Evolutionary conservation across 495 filamentous ascomycete species (phyloP).

Genomic region (Evansstolkia leycettana): DNA sequence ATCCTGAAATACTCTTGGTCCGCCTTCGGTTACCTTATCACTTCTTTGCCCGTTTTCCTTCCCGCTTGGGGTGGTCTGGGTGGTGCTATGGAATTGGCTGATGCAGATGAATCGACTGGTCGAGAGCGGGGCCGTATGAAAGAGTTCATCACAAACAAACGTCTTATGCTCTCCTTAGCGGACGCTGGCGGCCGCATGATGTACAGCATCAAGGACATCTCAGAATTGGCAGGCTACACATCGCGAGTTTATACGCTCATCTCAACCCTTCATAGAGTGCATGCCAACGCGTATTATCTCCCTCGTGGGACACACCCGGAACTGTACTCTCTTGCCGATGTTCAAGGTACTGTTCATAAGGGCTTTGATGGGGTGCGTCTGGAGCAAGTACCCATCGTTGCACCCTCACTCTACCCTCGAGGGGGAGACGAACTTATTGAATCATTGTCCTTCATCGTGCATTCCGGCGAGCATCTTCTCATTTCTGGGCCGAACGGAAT

Average conservation of each 20-base stretch:
- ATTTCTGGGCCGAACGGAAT: constrained; percentile 94
- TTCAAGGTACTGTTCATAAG: constrained; percentile 83
- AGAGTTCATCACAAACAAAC: constrained; percentile 98
- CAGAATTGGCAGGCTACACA: constrained; percentile 91
- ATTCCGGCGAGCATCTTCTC: constrained; percentile 80
- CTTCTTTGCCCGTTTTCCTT: constrained; percentile 86
- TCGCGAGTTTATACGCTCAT: constrained; percentile 93
- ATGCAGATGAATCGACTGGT: constrained; percentile 27
- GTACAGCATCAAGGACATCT: constrained; percentile 95
- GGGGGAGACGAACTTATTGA: constrained; percentile 89
- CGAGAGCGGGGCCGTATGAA: constrained; percentile 83
- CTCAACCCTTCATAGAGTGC: constrained; percentile 84
- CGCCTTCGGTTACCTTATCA: constrained; percentile 88
- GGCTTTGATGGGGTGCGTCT: constrained; percentile 91
- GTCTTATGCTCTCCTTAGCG: constrained; percentile 92
- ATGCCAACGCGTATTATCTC: constrained; percentile 75
- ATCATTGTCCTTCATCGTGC: constrained; percentile 74
- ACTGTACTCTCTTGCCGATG: constrained; percentile 75
- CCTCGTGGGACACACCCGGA: constrained; percentile 58
- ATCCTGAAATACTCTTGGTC: constrained; percentile 98
- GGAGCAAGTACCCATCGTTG: constrained; percentile 87
- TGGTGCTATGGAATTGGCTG: constrained; percentile 51
- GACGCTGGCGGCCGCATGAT: constrained; percentile 97
- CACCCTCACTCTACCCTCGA: constrained; percentile 63
- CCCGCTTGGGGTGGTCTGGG: constrained; percentile 86